A percentile compares a stretch with the other conserved stretches of the same genome.
Evolutionary conservation across 208 protist species (phyloP).

Genomic region (Porcisia deanei): DNA sequence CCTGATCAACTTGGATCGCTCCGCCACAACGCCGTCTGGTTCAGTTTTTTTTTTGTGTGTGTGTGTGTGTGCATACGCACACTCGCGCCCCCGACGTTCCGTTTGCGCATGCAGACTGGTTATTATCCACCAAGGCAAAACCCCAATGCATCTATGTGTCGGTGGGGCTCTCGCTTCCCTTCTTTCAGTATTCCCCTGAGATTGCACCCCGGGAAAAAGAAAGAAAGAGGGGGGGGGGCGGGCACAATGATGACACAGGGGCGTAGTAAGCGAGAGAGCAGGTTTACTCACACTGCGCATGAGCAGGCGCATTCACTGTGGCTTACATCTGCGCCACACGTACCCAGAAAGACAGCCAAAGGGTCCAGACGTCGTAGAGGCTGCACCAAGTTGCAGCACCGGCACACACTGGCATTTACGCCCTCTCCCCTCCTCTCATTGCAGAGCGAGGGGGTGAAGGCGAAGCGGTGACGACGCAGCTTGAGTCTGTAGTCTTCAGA

Average conservation of each 20-base stretch:
- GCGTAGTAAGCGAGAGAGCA: not conserved
- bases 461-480: constrained; percentile 1
- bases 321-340: not conserved
- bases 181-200: not conserved
- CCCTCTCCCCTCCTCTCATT: not conserved
- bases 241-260: not conserved
- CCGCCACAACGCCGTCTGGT: no score
- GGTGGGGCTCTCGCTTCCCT: not conserved
- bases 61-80: not conserved
- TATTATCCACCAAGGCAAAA: not conserved
- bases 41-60: no score
- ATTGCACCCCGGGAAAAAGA: not conserved
- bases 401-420: not conserved
- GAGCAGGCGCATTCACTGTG: not conserved
- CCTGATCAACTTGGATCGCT: no score
- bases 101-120: not conserved
- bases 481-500: not conserved
- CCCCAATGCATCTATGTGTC: not conserved
- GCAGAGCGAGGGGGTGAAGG: not conserved
- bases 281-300: not conserved
- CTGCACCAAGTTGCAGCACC: not conserved
- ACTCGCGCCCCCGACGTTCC: not conserved
- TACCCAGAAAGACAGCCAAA: not conserved
- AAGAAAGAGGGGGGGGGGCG: not conserved
- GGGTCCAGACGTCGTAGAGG: not conserved